phyloP scores from a whole-genome alignment of 2,329 filamentous ascomycete species.

The Trichophaea hybrida region DNA sequence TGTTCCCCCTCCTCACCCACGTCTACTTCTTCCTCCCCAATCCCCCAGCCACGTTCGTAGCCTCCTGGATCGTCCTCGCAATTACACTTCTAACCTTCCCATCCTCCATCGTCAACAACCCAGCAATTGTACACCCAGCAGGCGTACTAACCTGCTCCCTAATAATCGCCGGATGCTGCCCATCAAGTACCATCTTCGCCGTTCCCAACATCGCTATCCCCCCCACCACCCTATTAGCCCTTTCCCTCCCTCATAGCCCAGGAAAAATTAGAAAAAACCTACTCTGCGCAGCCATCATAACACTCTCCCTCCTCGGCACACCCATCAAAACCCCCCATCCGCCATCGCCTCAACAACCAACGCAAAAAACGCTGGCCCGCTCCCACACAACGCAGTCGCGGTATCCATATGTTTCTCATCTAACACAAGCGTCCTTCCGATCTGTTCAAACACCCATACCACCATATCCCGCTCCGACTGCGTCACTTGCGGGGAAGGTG shows the following conservation, averaged over 20 bases:
- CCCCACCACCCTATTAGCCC: not conserved
- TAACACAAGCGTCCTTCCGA: slow-evolving; percentile 56
- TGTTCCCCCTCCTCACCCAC: not conserved
- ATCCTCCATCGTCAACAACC: slow-evolving; percentile 59
- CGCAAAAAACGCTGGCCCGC: slow-evolving; percentile 61
- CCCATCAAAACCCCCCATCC: slow-evolving; percentile 67
- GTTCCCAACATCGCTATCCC: slow-evolving; percentile 40
- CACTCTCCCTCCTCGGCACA: slow-evolving; percentile 55
- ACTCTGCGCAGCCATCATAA: slow-evolving; percentile 63
- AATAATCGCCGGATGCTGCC: slow-evolving; percentile 61
- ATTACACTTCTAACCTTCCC: slow-evolving; percentile 44
- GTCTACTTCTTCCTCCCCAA: slow-evolving; percentile 23
- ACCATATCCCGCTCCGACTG: slow-evolving; percentile 45
- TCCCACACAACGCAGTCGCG: slow-evolving; percentile 58
- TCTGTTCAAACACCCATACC: slow-evolving; percentile 61
- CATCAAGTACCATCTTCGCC: slow-evolving; percentile 50
- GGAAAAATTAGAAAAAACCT: slow-evolving; percentile 36
- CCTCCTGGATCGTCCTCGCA: slow-evolving; percentile 35
- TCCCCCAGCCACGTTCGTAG: slow-evolving; percentile 34
- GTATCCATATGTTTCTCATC: slow-evolving; percentile 56
- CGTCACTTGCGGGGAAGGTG: slow-evolving; percentile 39
- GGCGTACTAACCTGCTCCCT: slow-evolving; percentile 65
- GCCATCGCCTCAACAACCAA: slow-evolving; percentile 61
- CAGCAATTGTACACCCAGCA: slow-evolving; percentile 64
- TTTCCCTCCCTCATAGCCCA: not conserved